Evolutionary conservation across 1,284 basidiomycete genomes (phyloP), one percentile per base, ranked within the genome.

Genomic region (Coniferiporia weirii): DNA sequence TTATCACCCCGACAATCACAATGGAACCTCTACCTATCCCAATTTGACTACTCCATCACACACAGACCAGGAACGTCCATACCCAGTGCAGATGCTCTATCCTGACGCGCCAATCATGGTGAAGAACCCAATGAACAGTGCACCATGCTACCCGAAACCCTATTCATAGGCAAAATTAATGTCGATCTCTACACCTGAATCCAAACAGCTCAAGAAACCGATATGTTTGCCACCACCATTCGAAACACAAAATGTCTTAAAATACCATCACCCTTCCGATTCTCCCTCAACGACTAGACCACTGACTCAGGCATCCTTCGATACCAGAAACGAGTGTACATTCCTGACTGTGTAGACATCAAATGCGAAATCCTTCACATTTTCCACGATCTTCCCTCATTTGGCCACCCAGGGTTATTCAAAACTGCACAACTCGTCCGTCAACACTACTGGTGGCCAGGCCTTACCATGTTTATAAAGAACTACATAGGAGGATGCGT

Each of bases 391-490:
- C 53, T 67, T 0, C 15, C n/a, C n/a, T n/a, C n/a, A n/a, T n/a
- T n/a, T n/a, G n/a, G n/a, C n/a, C n/a, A n/a, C n/a, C n/a, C n/a
- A 0, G 79, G 81, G 1, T 57, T 64, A 2, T 64, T 56, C 1
- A 75, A 73, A 57, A 81, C 75, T 0, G 44, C 67, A 0, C 69
- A 76, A 59, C 59, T 76, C 0, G 63, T 79, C 1, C 56, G 62
- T 1, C 27, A 66, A 0, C 66, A 74, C 53, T 81, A 75, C 60
- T 78, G 70, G 71, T 82, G 80, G 80, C 77, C 75, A 1, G 17
- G 61, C 0, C 66, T 82, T 19, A 52, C 59, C 0, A 57, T 56
- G 0, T 68, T 72, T 47, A 62, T 74, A 0, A 51, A 46, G 0
- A 52, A 62, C 0, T 82, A 81, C 59, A 66, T 76, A 0, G 52